phyloP scores from a whole-genome alignment of 371 early-diverging fungal species.

The Mucor mucedo region DNA sequence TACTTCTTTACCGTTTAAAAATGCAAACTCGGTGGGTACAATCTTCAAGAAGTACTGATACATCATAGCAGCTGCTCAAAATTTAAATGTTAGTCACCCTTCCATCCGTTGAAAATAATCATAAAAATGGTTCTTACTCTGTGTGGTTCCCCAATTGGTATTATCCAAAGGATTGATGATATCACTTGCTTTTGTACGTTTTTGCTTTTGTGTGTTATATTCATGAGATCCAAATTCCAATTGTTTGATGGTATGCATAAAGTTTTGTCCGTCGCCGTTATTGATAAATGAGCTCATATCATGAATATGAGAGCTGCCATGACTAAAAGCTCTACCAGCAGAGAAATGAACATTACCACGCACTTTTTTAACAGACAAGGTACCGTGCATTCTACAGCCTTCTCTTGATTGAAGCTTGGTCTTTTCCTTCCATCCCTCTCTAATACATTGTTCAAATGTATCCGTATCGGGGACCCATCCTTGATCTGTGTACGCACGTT shows the following conservation, averaged over 20 bases:
- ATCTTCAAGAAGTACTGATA: constrained; percentile 95
- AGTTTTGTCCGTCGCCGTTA: constrained; percentile 62
- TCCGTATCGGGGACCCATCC: constrained; percentile 86
- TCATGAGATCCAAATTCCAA: constrained; percentile 82
- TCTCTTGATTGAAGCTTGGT: constrained; percentile 78
- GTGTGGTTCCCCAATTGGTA: constrained; percentile 48
- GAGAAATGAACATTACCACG: constrained; percentile 93
- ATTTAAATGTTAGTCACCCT: background rate
- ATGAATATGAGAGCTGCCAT: constrained; percentile 73
- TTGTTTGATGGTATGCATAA: constrained; percentile 82
- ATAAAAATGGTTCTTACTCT: constrained; percentile 43
- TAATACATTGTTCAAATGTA: constrained; percentile 88
- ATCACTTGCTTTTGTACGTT: constrained; percentile 40
- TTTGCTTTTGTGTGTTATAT: constrained; percentile 32
- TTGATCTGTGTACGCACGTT: constrained; percentile 73
- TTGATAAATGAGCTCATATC: constrained; percentile 43
- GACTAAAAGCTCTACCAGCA: constrained; percentile 83
- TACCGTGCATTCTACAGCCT: constrained; percentile 90
- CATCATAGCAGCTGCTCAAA: constrained; percentile 45
- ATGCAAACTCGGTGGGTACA: constrained; percentile 84
- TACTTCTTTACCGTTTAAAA: constrained; percentile 68
- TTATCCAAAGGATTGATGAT: constrained; percentile 84
- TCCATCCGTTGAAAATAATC: background rate
- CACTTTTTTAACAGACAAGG: constrained; percentile 85
- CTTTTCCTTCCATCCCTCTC: constrained; percentile 81